Evolutionary conservation across 2,329 filamentous ascomycete genomes (phyloP), one percentile per base, ranked within the genome.

Genomic region (Fusarium sarcochroum): DNA sequence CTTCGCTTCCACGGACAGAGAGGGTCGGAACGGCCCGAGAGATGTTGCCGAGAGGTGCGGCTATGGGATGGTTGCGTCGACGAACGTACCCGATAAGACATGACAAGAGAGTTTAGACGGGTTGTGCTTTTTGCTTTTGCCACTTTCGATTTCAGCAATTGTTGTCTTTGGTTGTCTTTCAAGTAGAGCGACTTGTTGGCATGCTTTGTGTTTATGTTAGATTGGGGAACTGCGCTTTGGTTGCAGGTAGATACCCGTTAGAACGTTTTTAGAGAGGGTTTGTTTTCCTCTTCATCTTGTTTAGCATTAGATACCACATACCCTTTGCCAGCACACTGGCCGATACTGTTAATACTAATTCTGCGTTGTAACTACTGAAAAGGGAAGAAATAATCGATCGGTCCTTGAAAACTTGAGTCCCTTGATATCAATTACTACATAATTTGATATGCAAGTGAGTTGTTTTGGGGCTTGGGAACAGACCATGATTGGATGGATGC

Each of bases 21-120:
- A 49, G 58, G 65, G 67, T 56, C 70, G 72, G 72, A 56, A 74
- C 72, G 72, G 72, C 63, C 72, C 70, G 72, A 68, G 63, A 49
- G 45, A 62, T 35, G 45, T 58, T 59, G 55, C 61, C 57, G 50
- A 55, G 56, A 45, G 62, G 55, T 52, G 51, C 48, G 38, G 35
- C 44, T 58, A 49, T 66, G 44, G 55, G 27, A 65, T 60, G 40
- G 46, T 51, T 47, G 58, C 48, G 25, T 27, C 30, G 46, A 50
- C 40, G 32, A 37, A 64, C 38, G 37, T 53, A 32, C 46, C 47
- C 44, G 37, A 38, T 23, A 23, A 23, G 23, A 23, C 23, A 23
- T 6, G 55, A 63, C 23, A 23, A 23, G 55, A 63, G 30, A 57
- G 49, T 45, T 46, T 53, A 38, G 32, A 58, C 27, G n/a, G 44